Evolutionary conservation across 208 protist species (phyloP).

Genomic region (Wallacemonas sp.): DNA sequence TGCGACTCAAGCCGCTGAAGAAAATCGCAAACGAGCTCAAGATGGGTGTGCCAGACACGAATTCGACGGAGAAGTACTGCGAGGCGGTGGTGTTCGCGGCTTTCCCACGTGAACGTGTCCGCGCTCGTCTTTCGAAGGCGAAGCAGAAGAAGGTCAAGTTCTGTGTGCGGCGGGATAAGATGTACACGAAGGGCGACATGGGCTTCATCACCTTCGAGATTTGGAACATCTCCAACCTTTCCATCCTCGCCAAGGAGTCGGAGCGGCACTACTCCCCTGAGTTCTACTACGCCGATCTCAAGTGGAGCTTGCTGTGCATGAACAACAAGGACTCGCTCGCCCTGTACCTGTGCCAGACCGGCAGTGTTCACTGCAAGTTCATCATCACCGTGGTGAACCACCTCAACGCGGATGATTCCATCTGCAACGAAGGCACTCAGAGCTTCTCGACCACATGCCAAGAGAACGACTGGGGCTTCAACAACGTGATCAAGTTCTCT

Average conservation of each 20-base stretch:
- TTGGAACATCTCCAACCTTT: slow-evolving; percentile 88
- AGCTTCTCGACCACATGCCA: slow-evolving; percentile 81
- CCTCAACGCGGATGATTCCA: slow-evolving; percentile 78
- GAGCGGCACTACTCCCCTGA: slow-evolving; percentile 90
- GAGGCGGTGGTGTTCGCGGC: slow-evolving; percentile 86
- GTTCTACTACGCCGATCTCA: slow-evolving; percentile 83
- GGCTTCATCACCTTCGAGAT: slow-evolving; percentile 90
- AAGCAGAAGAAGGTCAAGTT: slow-evolving; percentile 88
- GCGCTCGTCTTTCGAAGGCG: slow-evolving; percentile 64
- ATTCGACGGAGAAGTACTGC: slow-evolving; percentile 90
- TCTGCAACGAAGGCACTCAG: slow-evolving; percentile 90
- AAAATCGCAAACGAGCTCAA: slow-evolving; percentile 79
- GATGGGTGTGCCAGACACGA: slow-evolving; percentile 70
- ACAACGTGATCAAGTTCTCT: slow-evolving; percentile 85
- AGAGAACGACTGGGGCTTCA: slow-evolving; percentile 93
- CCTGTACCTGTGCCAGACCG: slow-evolving; percentile 90
- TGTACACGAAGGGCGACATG: slow-evolving; percentile 86
- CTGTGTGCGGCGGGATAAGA: slow-evolving; percentile 60
- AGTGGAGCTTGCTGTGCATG: slow-evolving; percentile 92
- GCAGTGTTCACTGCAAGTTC: slow-evolving; percentile 91
- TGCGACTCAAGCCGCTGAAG: slow-evolving; percentile 86
- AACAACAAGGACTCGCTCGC: slow-evolving; percentile 86
- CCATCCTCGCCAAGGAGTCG: slow-evolving; percentile 79
- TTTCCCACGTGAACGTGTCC: slow-evolving; percentile 81
- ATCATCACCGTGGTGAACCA: slow-evolving; percentile 90